Evolutionary conservation across 2,329 filamentous ascomycete species (phyloP).

Genomic region (Pyricularia sp.): DNA sequence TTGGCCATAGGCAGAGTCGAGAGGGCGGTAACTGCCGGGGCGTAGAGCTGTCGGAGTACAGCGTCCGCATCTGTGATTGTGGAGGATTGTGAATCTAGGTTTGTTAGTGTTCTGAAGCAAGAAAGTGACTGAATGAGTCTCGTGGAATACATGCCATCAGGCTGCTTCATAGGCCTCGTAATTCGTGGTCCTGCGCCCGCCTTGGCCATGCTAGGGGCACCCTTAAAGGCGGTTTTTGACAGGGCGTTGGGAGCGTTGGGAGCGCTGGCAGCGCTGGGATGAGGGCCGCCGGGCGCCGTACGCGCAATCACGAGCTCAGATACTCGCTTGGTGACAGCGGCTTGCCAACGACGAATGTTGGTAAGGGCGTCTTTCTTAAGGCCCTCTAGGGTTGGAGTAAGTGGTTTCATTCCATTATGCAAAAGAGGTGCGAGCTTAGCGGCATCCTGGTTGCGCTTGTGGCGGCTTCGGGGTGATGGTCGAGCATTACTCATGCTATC

Average conservation of each 20-base stretch:
- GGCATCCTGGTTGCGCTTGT: background rate
- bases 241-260: background rate
- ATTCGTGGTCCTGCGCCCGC: background rate
- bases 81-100: background rate
- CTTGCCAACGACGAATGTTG: slow-evolving; percentile 76
- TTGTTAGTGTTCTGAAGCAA: background rate
- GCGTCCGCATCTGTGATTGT: slow-evolving; percentile 30
- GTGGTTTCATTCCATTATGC: slow-evolving; percentile 25
- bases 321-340: slow-evolving; percentile 58
- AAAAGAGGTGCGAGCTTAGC: background rate
- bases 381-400: slow-evolving; percentile 33
- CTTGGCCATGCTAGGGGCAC: background rate
- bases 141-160: slow-evolving; percentile 1
- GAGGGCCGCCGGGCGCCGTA: background rate
- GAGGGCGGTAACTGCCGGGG: slow-evolving; percentile 51
- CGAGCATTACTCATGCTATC: slow-evolving; percentile 7
- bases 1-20: slow-evolving; percentile 50
- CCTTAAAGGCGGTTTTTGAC: slow-evolving; percentile 4
- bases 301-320: slow-evolving; percentile 42
- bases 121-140: background rate
- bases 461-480: background rate
- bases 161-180: background rate
- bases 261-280: background rate
- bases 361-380: slow-evolving; percentile 60
- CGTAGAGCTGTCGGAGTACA: slow-evolving; percentile 40